Evolutionary conservation across 495 filamentous ascomycete genomes (phyloP).

Genomic region (Apodospora peruviana): DNA sequence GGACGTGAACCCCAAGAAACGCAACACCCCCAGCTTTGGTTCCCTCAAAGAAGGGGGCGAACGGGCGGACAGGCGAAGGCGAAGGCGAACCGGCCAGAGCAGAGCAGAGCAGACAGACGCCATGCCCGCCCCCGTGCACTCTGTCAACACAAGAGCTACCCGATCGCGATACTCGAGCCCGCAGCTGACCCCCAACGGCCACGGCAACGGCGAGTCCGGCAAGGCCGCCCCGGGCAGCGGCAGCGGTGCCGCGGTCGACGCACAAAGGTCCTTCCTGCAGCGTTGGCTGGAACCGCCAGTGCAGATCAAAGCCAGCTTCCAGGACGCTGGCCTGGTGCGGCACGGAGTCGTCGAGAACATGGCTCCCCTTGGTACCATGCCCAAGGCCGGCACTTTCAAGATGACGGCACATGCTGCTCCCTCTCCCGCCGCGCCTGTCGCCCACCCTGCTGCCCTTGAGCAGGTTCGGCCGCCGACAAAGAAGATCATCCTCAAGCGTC

Average conservation of each 20-base stretch:
- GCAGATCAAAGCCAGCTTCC: slow-evolving; percentile 62
- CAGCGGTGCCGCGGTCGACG: slow-evolving; percentile 15
- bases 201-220: slow-evolving; percentile 22
- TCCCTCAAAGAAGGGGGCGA: slow-evolving; percentile 18
- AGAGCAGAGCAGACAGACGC: background rate
- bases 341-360: slow-evolving; percentile 64
- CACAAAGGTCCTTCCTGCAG: slow-evolving; percentile 37
- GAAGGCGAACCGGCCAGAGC: background rate
- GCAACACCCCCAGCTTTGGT: background rate
- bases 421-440: slow-evolving; percentile 12
- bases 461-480: slow-evolving; percentile 14
- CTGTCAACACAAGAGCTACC: slow-evolving; percentile 32
- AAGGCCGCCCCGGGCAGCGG: slow-evolving; percentile 3
- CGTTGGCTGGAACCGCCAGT: slow-evolving; percentile 69
- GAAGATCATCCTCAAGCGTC: slow-evolving; percentile 38
- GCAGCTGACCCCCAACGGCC: slow-evolving; percentile 29
- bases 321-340: slow-evolving; percentile 57
- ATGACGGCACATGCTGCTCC: slow-evolving; percentile 24
- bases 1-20: slow-evolving; percentile 3
- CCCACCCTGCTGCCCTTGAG: slow-evolving; percentile 13
- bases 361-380: slow-evolving; percentile 60
- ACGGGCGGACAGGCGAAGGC: slow-evolving; percentile 10
- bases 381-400: slow-evolving; percentile 44
- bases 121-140: slow-evolving; percentile 22
- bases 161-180: slow-evolving; percentile 55